Evolutionary conservation across 2,329 filamentous ascomycete genomes (phyloP), one percentile per base, ranked within the genome.

Genomic region (Phialocephala sp.): DNA sequence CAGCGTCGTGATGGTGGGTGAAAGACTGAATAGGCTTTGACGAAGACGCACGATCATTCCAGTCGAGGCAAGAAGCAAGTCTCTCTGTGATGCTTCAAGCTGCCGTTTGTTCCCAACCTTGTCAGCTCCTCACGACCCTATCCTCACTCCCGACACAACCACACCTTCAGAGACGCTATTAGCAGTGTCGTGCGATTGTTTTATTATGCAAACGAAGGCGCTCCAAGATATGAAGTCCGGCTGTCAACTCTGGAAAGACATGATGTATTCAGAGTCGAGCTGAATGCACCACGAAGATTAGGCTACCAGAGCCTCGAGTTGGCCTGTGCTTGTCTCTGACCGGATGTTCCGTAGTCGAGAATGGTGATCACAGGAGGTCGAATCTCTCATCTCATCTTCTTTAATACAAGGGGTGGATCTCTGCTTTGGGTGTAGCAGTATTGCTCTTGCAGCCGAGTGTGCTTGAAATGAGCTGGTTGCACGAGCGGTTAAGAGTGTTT

Each of bases 241-340:
- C 50, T 27, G 8, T 54, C 12, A 54, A 14, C 12, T 27, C 15
- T 54, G 50, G 24, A 4, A 35, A 54, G 50, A 18, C 50, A 54
- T 52, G 20, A 14, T 27, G 22, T 27, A 54, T 54, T 6, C 8
- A 54, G 14, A 12, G 50, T 54, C 50, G 45, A 32, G 50, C 15
- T 47, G 22, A 54, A 32, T 32, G 24, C 22, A 32, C 22, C 11
- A 18, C 11, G 22, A 5, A 8, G 50, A 32, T 54, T 54, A 54
- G 50, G 50, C 50, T 54, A 54, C 50, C 24, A 54, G 50, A 54
- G 50, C 50, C 50, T 54, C 50, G 24, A 50, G 45, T 18, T 22
- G 50, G 50, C 22, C 50, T 54, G 50, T 32, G 50, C 50, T 54
- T 50, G 45, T 50, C 45, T 50, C 45, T 50, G 27, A 27, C 12